phyloP scores from a whole-genome alignment of 257 asterid species.

The Fraxinus americana region DNA sequence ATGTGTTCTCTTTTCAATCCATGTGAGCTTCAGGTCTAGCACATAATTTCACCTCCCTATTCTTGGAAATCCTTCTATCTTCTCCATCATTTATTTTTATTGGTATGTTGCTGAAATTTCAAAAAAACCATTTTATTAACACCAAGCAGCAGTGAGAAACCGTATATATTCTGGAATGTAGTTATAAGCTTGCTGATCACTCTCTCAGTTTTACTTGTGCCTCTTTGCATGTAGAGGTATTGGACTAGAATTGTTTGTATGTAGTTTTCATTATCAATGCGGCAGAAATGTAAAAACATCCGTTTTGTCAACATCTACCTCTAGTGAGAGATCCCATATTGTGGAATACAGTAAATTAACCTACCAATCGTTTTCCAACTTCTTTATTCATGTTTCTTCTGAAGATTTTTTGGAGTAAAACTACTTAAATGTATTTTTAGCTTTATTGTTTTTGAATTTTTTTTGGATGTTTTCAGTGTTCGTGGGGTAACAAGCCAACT shows the following conservation, averaged over 20 bases:
- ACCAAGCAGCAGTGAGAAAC: neutral
- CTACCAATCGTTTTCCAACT: neutral
- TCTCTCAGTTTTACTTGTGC: neutral
- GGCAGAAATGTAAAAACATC: neutral
- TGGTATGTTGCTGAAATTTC: neutral
- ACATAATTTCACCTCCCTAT: no score
- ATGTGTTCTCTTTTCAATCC: no score
- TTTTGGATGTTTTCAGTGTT: conserved; percentile 33
- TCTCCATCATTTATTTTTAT: no score
- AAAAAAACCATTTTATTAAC: neutral
- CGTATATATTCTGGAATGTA: neutral
- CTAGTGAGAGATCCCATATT: neutral
- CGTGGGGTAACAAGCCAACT: conserved; percentile 58
- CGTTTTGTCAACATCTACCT: neutral
- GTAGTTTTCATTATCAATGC: neutral
- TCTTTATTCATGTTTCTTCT: neutral
- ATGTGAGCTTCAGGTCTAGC: no score
- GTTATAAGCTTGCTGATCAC: neutral
- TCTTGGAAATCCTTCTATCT: no score
- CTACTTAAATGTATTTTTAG: neutral
- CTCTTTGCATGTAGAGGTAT: neutral
- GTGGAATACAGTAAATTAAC: neutral
- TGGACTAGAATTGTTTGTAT: neutral
- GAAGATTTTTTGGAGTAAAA: neutral
- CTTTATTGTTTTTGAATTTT: neutral